Evolutionary conservation across 2,329 filamentous ascomycete species (phyloP).

Genomic region (Beauveria caledonica): DNA sequence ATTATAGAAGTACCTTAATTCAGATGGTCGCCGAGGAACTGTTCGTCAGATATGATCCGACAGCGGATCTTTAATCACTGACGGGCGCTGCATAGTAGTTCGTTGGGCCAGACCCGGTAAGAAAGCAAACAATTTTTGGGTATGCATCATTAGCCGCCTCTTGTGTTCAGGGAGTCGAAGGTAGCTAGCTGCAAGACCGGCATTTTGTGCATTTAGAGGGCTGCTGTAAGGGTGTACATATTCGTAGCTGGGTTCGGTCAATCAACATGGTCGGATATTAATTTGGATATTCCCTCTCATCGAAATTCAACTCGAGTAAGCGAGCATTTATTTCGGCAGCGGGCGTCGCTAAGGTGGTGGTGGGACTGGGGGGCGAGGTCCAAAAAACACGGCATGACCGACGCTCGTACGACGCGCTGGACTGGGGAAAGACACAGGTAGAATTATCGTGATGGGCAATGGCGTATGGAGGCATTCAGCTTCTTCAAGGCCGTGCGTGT

Average conservation of each 20-base stretch:
- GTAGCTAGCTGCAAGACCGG: not conserved
- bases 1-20: too few relatives aligned
- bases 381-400: slow-evolving; percentile 4
- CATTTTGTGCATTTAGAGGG: not conserved
- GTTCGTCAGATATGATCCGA: too few relatives aligned
- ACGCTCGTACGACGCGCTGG: slow-evolving; percentile 1
- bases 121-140: too few relatives aligned
- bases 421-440: not conserved
- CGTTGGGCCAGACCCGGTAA: too few relatives aligned
- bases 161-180: too few relatives aligned
- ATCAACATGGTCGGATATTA: not conserved
- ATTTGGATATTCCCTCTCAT: not conserved
- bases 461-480: not conserved
- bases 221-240: not conserved
- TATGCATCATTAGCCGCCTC: too few relatives aligned
- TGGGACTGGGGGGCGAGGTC: not conserved
- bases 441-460: not conserved
- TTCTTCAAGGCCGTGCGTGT: not conserved
- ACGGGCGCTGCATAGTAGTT: too few relatives aligned
- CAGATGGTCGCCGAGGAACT: too few relatives aligned
- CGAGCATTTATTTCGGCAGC: not conserved
- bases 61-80: too few relatives aligned
- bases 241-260: not conserved
- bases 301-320: not conserved
- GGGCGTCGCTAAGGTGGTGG: not conserved